A percentile compares a stretch with the other conserved stretches of the same genome.
Evolutionary conservation across 2,329 filamentous ascomycete genomes (phyloP).

Genomic region (Balansia obtecta): DNA sequence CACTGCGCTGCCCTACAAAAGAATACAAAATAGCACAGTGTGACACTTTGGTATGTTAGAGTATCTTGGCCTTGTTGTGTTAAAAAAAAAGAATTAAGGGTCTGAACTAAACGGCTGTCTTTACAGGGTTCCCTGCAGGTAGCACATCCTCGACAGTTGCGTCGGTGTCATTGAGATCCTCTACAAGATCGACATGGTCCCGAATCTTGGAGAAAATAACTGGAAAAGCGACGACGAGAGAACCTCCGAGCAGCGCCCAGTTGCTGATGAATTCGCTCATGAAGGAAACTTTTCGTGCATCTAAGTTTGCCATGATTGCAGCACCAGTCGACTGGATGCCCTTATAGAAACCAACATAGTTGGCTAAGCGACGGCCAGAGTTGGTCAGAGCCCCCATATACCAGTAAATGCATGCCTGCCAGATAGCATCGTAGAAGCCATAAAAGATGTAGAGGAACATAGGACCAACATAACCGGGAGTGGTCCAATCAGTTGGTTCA

Average conservation of each 20-base stretch:
- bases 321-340: constrained; percentile 63
- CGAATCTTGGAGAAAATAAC: constrained; percentile 69
- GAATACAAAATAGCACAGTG: too few species aligned
- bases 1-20: too few species aligned
- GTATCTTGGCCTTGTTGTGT: too few species aligned
- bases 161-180: constrained; percentile 75
- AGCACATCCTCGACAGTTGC: constrained; percentile 65
- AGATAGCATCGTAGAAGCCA: constrained; percentile 77
- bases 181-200: constrained; percentile 68
- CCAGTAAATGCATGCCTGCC: constrained; percentile 91
- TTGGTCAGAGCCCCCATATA: constrained; percentile 91
- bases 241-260: constrained; percentile 66
- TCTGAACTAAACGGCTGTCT: neutral
- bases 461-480: constrained; percentile 50
- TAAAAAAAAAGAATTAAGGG: too few species aligned
- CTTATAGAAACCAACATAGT: constrained; percentile 75
- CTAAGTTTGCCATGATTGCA: constrained; percentile 33
- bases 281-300: constrained; percentile 35
- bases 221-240: constrained; percentile 64
- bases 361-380: constrained; percentile 82
- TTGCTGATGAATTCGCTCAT: constrained; percentile 57
- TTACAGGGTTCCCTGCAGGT: constrained; percentile 2
- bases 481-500: constrained; percentile 47
- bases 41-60: too few species aligned
- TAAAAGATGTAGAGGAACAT: constrained; percentile 90